Conservation (phyloP, 371 early-diverging fungal species). For the Haplosporangium sp. region DNA sequence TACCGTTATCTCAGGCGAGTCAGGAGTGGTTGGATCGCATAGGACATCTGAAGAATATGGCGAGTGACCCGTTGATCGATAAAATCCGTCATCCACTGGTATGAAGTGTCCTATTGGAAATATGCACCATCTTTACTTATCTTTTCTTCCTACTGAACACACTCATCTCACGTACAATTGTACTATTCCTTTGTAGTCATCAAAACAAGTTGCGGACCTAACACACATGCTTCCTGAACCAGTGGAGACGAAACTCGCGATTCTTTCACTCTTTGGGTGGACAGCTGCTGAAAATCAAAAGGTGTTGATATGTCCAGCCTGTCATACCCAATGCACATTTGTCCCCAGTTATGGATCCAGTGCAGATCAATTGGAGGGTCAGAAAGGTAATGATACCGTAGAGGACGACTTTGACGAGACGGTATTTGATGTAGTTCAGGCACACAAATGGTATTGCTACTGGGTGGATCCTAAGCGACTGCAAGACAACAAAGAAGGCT, state of each 20-base stretch:
- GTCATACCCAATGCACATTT: conserved; percentile 42
- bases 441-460: conserved; percentile 53
- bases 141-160: background rate
- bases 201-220: conserved; percentile 8
- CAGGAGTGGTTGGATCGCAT: conserved; percentile 31
- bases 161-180: background rate
- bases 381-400: background rate
- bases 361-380: background rate
- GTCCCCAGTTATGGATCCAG: conserved; percentile 12
- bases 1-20: conserved; percentile 34
- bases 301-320: conserved; percentile 29
- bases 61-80: conserved; percentile 7
- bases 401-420: conserved; percentile 21
- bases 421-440: conserved; percentile 33
- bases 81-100: conserved; percentile 43
- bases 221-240: background rate
- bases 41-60: conserved; percentile 6
- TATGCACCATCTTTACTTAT: background rate
- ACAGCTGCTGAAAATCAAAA: background rate
- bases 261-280: conserved; percentile 49
- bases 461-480: conserved; percentile 38
- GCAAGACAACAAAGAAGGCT: conserved; percentile 18
- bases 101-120: background rate
- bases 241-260: conserved; percentile 8
- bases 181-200: conserved; percentile 10